These are phyloP conservation scores for Corylus americana DNA, from an alignment of 306 rosid species.

Conservation along the genomic window DNA sequence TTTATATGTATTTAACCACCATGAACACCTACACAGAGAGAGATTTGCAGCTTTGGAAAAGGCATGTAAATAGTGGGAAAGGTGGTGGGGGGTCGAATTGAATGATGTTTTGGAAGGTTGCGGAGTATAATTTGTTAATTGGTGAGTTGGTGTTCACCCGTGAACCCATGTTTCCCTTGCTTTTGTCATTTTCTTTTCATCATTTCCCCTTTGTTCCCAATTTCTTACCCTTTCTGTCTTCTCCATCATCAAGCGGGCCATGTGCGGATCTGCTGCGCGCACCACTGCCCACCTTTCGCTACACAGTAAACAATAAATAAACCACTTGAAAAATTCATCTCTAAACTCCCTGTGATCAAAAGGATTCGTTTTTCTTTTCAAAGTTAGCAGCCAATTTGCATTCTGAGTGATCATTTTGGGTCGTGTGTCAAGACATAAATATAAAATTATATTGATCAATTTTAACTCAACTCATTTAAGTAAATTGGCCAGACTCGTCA, in stretches of 20 bases:
- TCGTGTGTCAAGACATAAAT: no score
- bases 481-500: no score
- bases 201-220: conserved; percentile 26
- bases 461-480: no score
- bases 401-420: no score
- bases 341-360: no score
- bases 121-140: conserved; percentile 27
- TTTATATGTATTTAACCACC: not conserved
- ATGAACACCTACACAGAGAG: not conserved
- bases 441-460: no score
- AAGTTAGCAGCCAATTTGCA: no score
- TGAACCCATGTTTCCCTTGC: conserved; percentile 45
- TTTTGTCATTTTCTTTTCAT: conserved; percentile 58
- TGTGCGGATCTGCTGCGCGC: conserved; percentile 32
- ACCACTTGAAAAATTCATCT: no score
- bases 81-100: conserved; percentile 4
- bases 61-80: conserved; percentile 16
- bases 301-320: no score
- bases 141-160: conserved; percentile 53
- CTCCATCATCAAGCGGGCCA: conserved; percentile 33
- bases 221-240: conserved; percentile 26
- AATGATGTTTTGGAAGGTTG: conserved; percentile 28
- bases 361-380: no score
- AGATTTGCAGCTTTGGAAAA: conserved; percentile 30
- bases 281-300: conserved; percentile 10